These are phyloP conservation scores for Avena atlantica DNA, from an alignment of 176 grass and related monocot genomes.

Conservation along the genomic window DNA sequence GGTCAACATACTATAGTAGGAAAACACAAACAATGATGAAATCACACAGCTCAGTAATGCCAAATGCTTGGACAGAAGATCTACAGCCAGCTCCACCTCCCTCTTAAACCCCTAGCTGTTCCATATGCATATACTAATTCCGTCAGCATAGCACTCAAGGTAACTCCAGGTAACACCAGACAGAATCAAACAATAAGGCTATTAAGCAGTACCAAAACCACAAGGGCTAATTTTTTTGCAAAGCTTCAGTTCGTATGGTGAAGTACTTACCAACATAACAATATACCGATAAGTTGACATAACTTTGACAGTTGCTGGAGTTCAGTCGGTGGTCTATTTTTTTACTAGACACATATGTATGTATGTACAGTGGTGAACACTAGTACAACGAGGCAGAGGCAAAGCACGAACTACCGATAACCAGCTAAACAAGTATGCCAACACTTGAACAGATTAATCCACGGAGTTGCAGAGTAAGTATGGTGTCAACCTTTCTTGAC, in stretches of 20 bases:
- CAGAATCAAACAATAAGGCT: not conserved
- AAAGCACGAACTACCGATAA: too few relatives aligned
- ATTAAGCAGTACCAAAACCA: not conserved
- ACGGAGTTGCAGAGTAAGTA: not conserved
- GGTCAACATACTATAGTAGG: not conserved
- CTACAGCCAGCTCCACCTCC: too few relatives aligned
- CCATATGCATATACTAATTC: not conserved
- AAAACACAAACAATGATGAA: not conserved
- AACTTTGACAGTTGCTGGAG: not conserved
- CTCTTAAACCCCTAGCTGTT: not conserved
- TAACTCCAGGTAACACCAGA: not conserved
- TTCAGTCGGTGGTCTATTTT: not conserved
- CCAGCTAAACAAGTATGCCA: not conserved
- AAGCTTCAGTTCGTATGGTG: not conserved
- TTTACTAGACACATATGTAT: not conserved
- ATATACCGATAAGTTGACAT: not conserved
- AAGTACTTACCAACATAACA: too few relatives aligned
- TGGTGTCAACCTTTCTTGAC: constrained; percentile 63
- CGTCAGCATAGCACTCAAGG: not conserved
- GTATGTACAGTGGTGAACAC: not conserved
- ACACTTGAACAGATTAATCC: not conserved
- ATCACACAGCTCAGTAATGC: not conserved
- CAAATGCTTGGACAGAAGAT: not conserved
- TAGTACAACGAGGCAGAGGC: not conserved
- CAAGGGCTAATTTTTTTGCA: not conserved